These are phyloP conservation scores for Anethum foeniculum DNA, from an alignment of 140 eudicot species.

Conservation along the genomic window DNA sequence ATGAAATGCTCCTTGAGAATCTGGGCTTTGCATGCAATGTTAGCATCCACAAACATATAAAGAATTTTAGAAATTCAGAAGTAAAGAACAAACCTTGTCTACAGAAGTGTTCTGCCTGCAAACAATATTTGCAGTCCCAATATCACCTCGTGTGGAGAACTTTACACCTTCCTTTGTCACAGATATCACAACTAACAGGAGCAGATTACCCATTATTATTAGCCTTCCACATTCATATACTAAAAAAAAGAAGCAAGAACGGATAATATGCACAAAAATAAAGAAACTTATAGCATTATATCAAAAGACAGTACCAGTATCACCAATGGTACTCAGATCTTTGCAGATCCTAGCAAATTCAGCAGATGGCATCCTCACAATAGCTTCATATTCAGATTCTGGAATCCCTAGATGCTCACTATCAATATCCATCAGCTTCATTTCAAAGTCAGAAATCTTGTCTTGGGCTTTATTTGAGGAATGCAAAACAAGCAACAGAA, in stretches of 20 bases:
- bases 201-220: conserved; percentile 9
- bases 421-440: conserved; percentile 70
- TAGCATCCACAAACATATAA: background rate
- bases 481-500: conserved; percentile 16
- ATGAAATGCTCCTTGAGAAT: background rate
- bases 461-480: conserved; percentile 43
- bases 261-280: background rate
- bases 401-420: conserved; percentile 69
- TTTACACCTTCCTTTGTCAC: conserved; percentile 57
- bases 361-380: conserved; percentile 53
- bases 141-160: conserved; percentile 59
- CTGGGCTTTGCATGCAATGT: background rate
- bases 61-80: background rate
- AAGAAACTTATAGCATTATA: background rate
- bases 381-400: conserved; percentile 59
- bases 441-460: conserved; percentile 58
- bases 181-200: conserved; percentile 48
- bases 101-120: conserved; percentile 49
- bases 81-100: conserved; percentile 36
- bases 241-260: background rate
- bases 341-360: conserved; percentile 59
- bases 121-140: conserved; percentile 56
- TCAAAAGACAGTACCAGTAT: conserved; percentile 37
- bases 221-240: background rate
- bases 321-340: conserved; percentile 54